Evolutionary conservation across 2,329 filamentous ascomycete species (phyloP).

Genomic region (Teratosphaeria viscida): DNA sequence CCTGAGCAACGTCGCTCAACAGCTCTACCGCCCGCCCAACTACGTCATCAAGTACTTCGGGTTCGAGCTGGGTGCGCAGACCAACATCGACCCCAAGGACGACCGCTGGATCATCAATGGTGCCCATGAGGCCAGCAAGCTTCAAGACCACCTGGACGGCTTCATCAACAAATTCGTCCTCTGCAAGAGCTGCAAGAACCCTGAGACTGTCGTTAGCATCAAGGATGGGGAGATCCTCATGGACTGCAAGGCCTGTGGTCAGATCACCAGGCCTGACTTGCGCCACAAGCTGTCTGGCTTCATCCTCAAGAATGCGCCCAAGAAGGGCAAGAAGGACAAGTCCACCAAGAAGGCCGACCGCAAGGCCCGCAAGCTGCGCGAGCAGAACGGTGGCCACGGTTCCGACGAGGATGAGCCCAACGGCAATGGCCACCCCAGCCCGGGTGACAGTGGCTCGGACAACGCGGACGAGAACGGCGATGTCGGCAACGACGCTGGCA

Average conservation of each 20-base stretch:
- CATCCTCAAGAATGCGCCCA: slow-evolving; percentile 91
- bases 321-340: slow-evolving; percentile 95
- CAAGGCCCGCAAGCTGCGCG: slow-evolving; percentile 69
- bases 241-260: slow-evolving; percentile 97
- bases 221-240: slow-evolving; percentile 86
- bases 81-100: slow-evolving; percentile 92
- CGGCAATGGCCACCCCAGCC: slow-evolving; percentile 49
- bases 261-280: slow-evolving; percentile 81
- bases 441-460: slow-evolving; percentile 57
- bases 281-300: slow-evolving; percentile 94
- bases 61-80: slow-evolving; percentile 96
- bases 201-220: slow-evolving; percentile 91
- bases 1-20: slow-evolving; percentile 82
- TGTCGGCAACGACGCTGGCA: slow-evolving; percentile 58
- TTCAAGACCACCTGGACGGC: slow-evolving; percentile 95
- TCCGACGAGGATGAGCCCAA: slow-evolving; percentile 43
- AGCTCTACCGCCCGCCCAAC: slow-evolving; percentile 80
- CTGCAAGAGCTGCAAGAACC: slow-evolving; percentile 99
- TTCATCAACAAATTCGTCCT: slow-evolving; percentile 99
- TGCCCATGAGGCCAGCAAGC: slow-evolving; percentile 85
- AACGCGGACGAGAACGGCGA: slow-evolving; percentile 56
- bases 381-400: slow-evolving; percentile 37
- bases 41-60: slow-evolving; percentile 99
- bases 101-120: slow-evolving; percentile 99
- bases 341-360: slow-evolving; percentile 79